Conservation (phyloP, 805 yeast species). For the Candida hungchunana region DNA sequence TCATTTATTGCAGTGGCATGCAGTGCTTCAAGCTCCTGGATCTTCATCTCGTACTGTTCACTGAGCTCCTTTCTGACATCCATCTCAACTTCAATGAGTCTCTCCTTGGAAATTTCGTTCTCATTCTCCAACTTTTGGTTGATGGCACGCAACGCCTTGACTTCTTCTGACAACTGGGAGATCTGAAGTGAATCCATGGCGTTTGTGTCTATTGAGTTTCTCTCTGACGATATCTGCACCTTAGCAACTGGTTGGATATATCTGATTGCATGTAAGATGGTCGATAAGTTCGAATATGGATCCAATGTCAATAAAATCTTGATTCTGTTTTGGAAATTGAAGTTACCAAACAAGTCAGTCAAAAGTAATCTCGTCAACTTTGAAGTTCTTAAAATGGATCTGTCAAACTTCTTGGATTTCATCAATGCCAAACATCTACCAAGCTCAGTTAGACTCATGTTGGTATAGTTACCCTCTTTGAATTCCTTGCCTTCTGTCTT, state of each 20-base stretch:
- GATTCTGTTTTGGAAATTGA: slow-evolving; percentile 19
- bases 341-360: slow-evolving; percentile 33
- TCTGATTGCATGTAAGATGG: slow-evolving; percentile 24
- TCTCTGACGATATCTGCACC: slow-evolving; percentile 19
- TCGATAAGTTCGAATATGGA: slow-evolving; percentile 22
- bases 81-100: slow-evolving; percentile 23
- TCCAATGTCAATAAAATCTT: slow-evolving; percentile 26
- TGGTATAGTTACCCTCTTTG: slow-evolving; percentile 45
- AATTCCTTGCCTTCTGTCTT: slow-evolving; percentile 41
- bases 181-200: slow-evolving; percentile 6
- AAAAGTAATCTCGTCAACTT: slow-evolving; percentile 46
- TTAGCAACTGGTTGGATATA: slow-evolving; percentile 28
- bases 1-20: slow-evolving; percentile 31
- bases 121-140: slow-evolving; percentile 22
- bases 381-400: slow-evolving; percentile 42
- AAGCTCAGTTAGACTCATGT: slow-evolving; percentile 44
- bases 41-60: slow-evolving; percentile 31
- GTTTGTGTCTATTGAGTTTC: slow-evolving; percentile 18
- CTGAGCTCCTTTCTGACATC: slow-evolving; percentile 28
- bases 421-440: slow-evolving; percentile 45
- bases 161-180: slow-evolving; percentile 17
- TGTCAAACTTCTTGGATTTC: slow-evolving; percentile 34
- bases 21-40: slow-evolving; percentile 34
- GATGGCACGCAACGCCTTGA: slow-evolving; percentile 16
- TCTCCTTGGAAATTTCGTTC: slow-evolving; percentile 21